Conservation (phyloP, 495 filamentous ascomycete species). For the Penicillium ochrochloron region DNA sequence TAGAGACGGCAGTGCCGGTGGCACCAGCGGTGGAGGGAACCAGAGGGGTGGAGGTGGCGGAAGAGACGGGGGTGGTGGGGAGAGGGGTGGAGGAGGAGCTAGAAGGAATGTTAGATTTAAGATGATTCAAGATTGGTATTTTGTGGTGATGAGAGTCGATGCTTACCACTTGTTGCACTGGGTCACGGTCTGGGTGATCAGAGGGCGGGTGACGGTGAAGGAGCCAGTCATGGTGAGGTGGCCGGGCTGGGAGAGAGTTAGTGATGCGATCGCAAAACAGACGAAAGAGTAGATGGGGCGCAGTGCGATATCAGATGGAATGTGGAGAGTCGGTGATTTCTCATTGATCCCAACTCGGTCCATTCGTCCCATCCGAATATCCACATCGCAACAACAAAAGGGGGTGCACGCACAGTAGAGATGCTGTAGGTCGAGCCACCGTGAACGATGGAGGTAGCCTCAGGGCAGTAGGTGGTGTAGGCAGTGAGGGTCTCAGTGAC, state of each 20-base stretch:
- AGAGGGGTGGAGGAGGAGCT: conserved; percentile 35
- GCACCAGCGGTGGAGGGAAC: conserved; percentile 41
- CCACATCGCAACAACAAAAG: background rate
- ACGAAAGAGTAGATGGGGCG: conserved; percentile 11
- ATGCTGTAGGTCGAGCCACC: conserved; percentile 77
- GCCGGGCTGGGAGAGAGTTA: conserved; percentile 55
- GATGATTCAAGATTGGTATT: background rate
- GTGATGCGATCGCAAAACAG: conserved; percentile 13
- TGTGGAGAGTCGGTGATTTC: background rate
- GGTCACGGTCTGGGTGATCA: conserved; percentile 64
- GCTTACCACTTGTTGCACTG: conserved; percentile 69
- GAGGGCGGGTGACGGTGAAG: conserved; percentile 71
- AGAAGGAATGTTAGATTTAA: conserved; percentile 14
- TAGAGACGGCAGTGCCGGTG: conserved; percentile 33
- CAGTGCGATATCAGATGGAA: background rate
- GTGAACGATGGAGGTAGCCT: conserved; percentile 71
- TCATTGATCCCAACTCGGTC: background rate
- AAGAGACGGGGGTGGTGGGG: conserved; percentile 56
- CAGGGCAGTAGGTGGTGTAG: conserved; percentile 87
- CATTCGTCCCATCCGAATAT: background rate
- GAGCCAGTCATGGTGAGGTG: conserved; percentile 73
- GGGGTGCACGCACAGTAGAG: conserved; percentile 61
- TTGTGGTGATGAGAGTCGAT: background rate
- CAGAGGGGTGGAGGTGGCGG: conserved; percentile 58
- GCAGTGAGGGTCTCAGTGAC: conserved; percentile 79